These are phyloP conservation scores for Ophiocordyceps unilateralis DNA, from an alignment of 2,329 filamentous ascomycete species.

Conservation along the genomic window DNA sequence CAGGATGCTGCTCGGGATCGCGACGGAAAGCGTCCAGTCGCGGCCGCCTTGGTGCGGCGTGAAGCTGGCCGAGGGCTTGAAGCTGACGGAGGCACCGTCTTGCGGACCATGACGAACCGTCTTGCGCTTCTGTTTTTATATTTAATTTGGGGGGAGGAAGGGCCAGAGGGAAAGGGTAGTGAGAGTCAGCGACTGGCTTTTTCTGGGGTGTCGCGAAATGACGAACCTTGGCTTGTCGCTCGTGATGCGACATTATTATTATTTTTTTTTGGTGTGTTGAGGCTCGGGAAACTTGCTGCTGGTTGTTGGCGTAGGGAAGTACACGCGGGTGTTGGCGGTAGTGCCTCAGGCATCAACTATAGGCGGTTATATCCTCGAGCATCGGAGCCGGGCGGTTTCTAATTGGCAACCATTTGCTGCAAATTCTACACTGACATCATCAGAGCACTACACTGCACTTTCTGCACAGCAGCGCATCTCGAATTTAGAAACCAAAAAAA, in stretches of 20 bases:
- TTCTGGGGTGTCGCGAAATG: neutral
- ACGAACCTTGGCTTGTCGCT: slow-evolving; percentile 15
- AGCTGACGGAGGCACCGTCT: slow-evolving; percentile 24
- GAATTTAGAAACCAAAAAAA: no score
- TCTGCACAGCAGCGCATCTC: no score
- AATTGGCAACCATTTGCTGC: no score
- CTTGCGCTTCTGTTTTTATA: slow-evolving; percentile 30
- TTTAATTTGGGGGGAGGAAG: neutral
- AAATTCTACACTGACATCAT: no score
- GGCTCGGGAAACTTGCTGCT: neutral
- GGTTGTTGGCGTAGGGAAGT: no score
- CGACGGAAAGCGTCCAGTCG: slow-evolving; percentile 59
- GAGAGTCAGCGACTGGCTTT: slow-evolving; percentile 1
- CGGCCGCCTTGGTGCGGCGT: slow-evolving; percentile 43
- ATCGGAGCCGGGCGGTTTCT: no score
- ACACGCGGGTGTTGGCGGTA: no score
- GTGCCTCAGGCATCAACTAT: no score
- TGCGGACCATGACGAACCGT: slow-evolving; percentile 20
- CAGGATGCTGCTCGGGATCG: slow-evolving; percentile 62
- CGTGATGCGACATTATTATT: slow-evolving; percentile 14
- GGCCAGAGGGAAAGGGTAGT: no score
- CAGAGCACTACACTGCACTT: no score
- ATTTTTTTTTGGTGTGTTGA: neutral
- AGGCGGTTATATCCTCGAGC: no score
- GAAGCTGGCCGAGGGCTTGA: slow-evolving; percentile 52